phyloP scores from a whole-genome alignment of 1,284 basidiomycete genomes.

The Rhodotorula sp. region DNA sequence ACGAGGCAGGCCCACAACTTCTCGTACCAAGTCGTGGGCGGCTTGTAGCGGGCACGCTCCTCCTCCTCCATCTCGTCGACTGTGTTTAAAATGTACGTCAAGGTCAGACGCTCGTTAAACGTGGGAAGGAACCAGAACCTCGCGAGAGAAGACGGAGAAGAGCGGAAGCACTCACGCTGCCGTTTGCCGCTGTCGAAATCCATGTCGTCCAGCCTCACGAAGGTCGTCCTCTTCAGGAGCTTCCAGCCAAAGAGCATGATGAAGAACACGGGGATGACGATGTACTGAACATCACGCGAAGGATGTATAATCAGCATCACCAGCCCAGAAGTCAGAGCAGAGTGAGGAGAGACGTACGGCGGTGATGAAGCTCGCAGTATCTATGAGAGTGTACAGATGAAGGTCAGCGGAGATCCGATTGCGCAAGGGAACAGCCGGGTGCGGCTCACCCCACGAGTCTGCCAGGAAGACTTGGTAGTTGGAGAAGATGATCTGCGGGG shows the following conservation, averaged over 20 bases:
- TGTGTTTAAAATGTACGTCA: background rate
- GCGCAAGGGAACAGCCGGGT: background rate
- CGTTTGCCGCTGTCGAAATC: constrained; percentile 26
- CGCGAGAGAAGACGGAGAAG: background rate
- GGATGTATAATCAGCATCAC: too few relatives aligned
- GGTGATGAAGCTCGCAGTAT: constrained; percentile 18
- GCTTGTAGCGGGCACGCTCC: constrained; percentile 11
- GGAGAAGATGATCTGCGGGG: constrained; percentile 27
- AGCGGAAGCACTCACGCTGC: constrained; percentile 2
- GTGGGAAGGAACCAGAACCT: too few relatives aligned
- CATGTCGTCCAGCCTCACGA: constrained; percentile 28
- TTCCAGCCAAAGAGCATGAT: constrained; percentile 31
- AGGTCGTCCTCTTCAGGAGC: constrained; percentile 19
- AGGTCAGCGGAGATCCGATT: background rate
- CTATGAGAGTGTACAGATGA: background rate
- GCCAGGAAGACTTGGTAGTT: constrained; percentile 32
- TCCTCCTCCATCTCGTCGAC: constrained; percentile 38
- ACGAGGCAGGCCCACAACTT: constrained; percentile 26
- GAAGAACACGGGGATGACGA: constrained; percentile 22
- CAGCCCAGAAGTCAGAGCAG: too few relatives aligned
- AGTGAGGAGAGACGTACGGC: background rate
- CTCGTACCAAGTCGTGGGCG: constrained; percentile 8
- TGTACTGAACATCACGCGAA: constrained; percentile 11
- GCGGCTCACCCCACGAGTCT: background rate
- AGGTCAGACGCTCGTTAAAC: too few relatives aligned